Conservation (phyloP, 75 land plant genomes). For the Azolla pinnata region DNA sequence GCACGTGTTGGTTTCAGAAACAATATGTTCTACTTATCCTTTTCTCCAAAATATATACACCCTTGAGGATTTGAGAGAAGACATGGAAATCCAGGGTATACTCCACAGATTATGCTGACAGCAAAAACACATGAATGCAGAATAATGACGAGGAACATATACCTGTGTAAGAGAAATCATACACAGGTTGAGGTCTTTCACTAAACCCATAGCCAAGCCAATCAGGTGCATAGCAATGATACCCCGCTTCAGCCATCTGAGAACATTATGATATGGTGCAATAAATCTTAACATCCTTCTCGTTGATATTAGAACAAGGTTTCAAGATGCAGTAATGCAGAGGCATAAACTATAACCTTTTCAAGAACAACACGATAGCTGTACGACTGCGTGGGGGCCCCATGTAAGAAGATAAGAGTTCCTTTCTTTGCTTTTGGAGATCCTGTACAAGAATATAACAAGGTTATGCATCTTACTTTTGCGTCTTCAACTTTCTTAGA, state of each 20-base stretch:
- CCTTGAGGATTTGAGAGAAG: too few species aligned
- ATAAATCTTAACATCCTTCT: too few species aligned
- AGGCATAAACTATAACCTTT: conserved; percentile 47
- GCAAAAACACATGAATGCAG: too few species aligned
- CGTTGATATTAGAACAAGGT: too few species aligned
- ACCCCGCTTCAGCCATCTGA: conserved; percentile 82
- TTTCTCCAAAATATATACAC: neutral
- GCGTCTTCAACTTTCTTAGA: too few species aligned
- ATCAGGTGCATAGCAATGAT: conserved; percentile 93
- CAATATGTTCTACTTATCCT: neutral
- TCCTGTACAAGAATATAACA: conserved; percentile 39
- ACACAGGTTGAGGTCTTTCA: conserved; percentile 86
- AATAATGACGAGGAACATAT: too few species aligned
- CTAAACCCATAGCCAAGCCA: conserved; percentile 99
- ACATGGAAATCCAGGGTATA: too few species aligned
- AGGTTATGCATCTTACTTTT: too few species aligned
- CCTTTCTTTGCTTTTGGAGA: conserved; percentile 45
- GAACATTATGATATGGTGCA: too few species aligned
- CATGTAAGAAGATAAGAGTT: conserved; percentile 85
- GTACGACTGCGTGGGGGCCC: conserved; percentile 92
- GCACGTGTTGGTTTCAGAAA: neutral
- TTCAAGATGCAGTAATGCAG: too few species aligned
- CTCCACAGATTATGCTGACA: too few species aligned
- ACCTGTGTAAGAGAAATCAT: conserved; percentile 89
- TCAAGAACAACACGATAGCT: conserved; percentile 86